Conservation (phyloP, 352 stramenopile genomes). For the Halophytophthora polymorphica region DNA sequence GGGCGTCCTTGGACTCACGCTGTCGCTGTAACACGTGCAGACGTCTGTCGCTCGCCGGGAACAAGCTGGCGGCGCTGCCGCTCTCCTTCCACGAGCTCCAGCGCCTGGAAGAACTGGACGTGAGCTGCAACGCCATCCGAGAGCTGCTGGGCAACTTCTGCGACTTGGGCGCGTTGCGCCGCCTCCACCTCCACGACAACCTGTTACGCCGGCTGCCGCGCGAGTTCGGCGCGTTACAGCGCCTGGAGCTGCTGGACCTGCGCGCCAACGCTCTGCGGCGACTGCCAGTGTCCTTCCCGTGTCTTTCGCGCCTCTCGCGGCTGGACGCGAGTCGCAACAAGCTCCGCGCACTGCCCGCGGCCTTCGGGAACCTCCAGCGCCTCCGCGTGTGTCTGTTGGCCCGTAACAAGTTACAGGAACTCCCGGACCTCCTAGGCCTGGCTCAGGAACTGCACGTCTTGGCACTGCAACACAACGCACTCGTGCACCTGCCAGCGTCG, state of each 20-base stretch:
- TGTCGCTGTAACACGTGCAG: conserved; percentile 16
- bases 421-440: conserved; percentile 40
- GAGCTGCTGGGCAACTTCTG: conserved; percentile 54
- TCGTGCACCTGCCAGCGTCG: conserved; percentile 39
- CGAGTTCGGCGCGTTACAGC: conserved; percentile 38
- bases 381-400: conserved; percentile 40
- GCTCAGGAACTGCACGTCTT: conserved; percentile 26
- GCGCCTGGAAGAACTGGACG: conserved; percentile 31
- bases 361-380: conserved; percentile 43
- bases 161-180: conserved; percentile 31
- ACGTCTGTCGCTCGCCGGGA: conserved; percentile 44
- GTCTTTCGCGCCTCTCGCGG: conserved; percentile 24
- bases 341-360: conserved; percentile 33
- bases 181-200: conserved; percentile 39
- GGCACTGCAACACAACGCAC: conserved; percentile 32
- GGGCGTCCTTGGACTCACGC: neutral
- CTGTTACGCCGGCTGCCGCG: conserved; percentile 26
- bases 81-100: conserved; percentile 51
- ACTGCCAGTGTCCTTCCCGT: conserved; percentile 50
- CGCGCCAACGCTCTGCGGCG: conserved; percentile 37
- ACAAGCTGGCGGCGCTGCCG: conserved; percentile 50
- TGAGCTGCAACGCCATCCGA: conserved; percentile 43
- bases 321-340: conserved; percentile 47
- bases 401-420: conserved; percentile 32
- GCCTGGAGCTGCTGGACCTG: conserved; percentile 39